Evolutionary conservation across 2,329 filamentous ascomycete species (phyloP).

Genomic region (Penicillium sclerotigenum): DNA sequence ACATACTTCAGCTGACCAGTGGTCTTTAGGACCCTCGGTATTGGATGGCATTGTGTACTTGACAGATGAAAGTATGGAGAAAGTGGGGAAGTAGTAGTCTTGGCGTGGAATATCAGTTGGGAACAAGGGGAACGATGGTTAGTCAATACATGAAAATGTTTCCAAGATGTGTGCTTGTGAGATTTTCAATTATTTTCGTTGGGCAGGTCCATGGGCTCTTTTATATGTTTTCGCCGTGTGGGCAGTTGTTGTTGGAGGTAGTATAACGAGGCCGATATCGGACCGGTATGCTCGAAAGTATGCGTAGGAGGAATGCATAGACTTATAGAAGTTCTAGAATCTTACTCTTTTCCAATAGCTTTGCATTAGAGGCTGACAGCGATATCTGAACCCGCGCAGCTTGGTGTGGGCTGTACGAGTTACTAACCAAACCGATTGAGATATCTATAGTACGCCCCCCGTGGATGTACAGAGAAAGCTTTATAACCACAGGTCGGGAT

Average conservation of each 20-base stretch:
- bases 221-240: background rate
- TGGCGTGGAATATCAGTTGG: background rate
- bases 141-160: background rate
- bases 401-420: background rate
- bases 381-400: background rate
- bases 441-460: no score
- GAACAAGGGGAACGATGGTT: background rate
- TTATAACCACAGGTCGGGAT: background rate
- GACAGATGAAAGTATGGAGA: background rate
- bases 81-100: slow-evolving; percentile 2
- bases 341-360: background rate
- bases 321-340: background rate
- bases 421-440: background rate
- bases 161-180: background rate
- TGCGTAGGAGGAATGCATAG: background rate
- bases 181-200: background rate
- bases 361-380: no score
- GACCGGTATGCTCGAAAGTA: background rate
- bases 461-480: no score
- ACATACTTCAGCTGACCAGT: slow-evolving; percentile 41
- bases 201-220: background rate
- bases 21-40: slow-evolving; percentile 25
- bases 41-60: background rate
- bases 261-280: slow-evolving; percentile 7
- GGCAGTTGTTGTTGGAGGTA: background rate